Evolutionary conservation across 2,329 filamentous ascomycete genomes (phyloP).

Genomic region (Claviceps humidiphila): DNA sequence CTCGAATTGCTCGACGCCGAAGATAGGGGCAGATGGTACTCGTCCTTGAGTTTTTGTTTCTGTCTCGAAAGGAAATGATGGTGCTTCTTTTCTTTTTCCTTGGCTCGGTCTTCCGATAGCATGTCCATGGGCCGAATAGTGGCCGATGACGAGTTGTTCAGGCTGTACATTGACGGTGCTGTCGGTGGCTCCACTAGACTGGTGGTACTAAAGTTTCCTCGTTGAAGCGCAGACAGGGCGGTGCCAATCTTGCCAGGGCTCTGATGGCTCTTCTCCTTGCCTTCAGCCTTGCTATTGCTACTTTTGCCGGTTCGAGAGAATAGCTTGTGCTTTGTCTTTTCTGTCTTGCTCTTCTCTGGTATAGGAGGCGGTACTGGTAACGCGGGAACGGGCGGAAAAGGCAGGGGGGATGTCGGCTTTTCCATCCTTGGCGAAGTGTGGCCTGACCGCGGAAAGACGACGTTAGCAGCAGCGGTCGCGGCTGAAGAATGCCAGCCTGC

Average conservation of each 20-base stretch:
- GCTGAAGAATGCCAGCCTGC: slow-evolving; percentile 49
- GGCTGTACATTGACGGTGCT: slow-evolving; percentile 53
- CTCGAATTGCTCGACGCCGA: slow-evolving; percentile 66
- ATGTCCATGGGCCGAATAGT: slow-evolving; percentile 56
- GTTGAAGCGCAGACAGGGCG: slow-evolving; percentile 51
- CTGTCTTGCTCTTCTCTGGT: slow-evolving; percentile 42
- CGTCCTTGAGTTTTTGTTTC: slow-evolving; percentile 67
- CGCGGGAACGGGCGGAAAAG: slow-evolving; percentile 22
- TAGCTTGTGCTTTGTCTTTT: slow-evolving; percentile 69
- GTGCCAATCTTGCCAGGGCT: slow-evolving; percentile 61
- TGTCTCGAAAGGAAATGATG: slow-evolving; percentile 68
- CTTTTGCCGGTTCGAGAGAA: slow-evolving; percentile 70
- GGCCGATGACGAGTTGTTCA: slow-evolving; percentile 63
- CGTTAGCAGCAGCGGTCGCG: slow-evolving; percentile 52
- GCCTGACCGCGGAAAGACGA: slow-evolving; percentile 56
- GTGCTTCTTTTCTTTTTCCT: slow-evolving; percentile 56
- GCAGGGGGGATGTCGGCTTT: slow-evolving; percentile 20
- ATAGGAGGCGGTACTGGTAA: slow-evolving; percentile 23
- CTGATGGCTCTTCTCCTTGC: slow-evolving; percentile 52
- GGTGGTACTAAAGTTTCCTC: slow-evolving; percentile 56
- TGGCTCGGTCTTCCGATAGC: slow-evolving; percentile 34
- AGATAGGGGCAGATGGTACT: slow-evolving; percentile 58
- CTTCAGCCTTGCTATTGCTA: slow-evolving; percentile 46
- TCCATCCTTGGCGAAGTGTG: slow-evolving; percentile 34
- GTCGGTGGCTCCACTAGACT: slow-evolving; percentile 50